These are phyloP conservation scores for Mallotus japonicus DNA, from an alignment of 441 rosid species.

Conservation along the genomic window DNA sequence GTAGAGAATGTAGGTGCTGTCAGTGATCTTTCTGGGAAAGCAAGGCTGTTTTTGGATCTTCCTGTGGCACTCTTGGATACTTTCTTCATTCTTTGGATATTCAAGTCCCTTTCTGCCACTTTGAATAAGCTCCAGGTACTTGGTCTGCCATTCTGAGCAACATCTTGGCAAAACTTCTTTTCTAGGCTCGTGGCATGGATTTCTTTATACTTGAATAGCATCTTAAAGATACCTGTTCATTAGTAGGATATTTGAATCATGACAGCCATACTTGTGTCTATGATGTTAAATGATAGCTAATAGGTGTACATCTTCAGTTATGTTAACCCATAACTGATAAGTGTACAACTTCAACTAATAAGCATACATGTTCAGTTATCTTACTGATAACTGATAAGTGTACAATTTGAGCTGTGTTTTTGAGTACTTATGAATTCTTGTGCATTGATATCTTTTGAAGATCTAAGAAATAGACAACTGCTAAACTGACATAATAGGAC, in stretches of 20 bases:
- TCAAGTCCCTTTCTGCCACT: constrained; percentile 87
- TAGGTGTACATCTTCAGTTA: neutral
- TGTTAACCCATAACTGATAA: too few species aligned
- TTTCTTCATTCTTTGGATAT: constrained; percentile 93
- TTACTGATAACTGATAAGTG: too few species aligned
- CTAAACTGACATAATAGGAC: too few species aligned
- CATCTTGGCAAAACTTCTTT: neutral
- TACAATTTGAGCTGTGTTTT: neutral
- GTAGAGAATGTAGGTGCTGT: constrained; percentile 90
- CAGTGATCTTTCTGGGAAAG: constrained; percentile 91
- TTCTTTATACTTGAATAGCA: neutral
- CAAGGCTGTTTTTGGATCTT: constrained; percentile 73
- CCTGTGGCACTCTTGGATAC: constrained; percentile 93
- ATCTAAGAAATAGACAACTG: too few species aligned
- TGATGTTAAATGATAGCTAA: too few species aligned
- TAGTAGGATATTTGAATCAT: neutral
- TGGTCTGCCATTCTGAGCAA: constrained; percentile 9
- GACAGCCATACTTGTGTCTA: neutral
- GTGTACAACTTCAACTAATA: too few species aligned
- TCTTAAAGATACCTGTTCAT: neutral
- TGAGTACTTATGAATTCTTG: neutral
- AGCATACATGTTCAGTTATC: neutral
- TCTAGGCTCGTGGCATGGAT: neutral
- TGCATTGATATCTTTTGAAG: too few species aligned
- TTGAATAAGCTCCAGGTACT: constrained; percentile 89